A percentile compares a stretch with the other conserved stretches of the same genome.
These are phyloP conservation scores for Gautieria morchelliformis DNA, from an alignment of 768 basidiomycete species.

Conservation along the genomic window DNA sequence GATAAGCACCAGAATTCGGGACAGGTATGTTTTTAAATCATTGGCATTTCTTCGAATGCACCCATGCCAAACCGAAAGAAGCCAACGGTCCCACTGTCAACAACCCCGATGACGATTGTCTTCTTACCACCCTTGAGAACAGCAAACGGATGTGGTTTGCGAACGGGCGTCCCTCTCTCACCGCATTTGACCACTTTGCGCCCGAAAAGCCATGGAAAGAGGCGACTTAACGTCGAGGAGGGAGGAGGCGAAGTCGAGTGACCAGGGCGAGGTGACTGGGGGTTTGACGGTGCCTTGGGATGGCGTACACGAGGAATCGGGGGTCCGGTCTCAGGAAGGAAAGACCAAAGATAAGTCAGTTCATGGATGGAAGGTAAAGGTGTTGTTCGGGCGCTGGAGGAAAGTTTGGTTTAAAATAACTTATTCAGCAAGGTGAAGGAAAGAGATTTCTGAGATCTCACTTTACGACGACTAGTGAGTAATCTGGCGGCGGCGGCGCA, in stretches of 20 bases:
- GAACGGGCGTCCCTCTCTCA: slow-evolving; percentile 10
- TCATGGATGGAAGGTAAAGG: slow-evolving; percentile 77
- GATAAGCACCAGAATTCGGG: too few relatives aligned
- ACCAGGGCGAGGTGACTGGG: slow-evolving; percentile 3
- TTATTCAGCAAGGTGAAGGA: slow-evolving; percentile 6
- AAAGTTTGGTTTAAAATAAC: background rate
- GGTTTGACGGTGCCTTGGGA: slow-evolving; percentile 17
- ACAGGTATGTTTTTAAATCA: slow-evolving; percentile 25
- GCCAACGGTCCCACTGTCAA: slow-evolving; percentile 78
- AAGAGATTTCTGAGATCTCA: slow-evolving; percentile 25
- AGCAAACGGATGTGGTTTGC: slow-evolving; percentile 63
- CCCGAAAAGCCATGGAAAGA: slow-evolving; percentile 19
- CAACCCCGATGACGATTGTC: slow-evolving; percentile 74
- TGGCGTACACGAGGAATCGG: slow-evolving; percentile 44
- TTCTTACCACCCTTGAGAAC: slow-evolving; percentile 79
- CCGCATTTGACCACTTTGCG: background rate
- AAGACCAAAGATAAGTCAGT: slow-evolving; percentile 59
- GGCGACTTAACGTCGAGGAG: slow-evolving; percentile 6
- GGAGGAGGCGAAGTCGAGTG: background rate
- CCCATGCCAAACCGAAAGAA: slow-evolving; percentile 87
- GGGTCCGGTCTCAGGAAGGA: slow-evolving; percentile 52
- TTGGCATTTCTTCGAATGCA: slow-evolving; percentile 77
- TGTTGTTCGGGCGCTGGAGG: slow-evolving; percentile 65
- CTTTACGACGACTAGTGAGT: slow-evolving; percentile 80
- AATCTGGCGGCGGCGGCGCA: slow-evolving; percentile 71